Evolutionary conservation across 805 yeast species (phyloP), one percentile per base, ranked within the genome.

Genomic region (Candida broadrunensis): DNA sequence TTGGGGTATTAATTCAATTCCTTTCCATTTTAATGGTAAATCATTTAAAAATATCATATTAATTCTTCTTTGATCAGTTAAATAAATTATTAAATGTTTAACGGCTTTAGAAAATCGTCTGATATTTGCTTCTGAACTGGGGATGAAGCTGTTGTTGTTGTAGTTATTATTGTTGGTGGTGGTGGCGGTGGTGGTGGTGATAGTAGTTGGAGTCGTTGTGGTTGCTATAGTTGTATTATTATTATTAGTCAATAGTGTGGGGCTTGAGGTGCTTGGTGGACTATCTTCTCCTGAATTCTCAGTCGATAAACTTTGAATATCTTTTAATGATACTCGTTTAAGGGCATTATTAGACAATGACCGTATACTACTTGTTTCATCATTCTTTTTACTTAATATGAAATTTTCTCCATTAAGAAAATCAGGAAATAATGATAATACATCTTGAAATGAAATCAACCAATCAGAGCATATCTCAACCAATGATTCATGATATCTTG

Each of bases 51-150:
- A 65, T 35, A 66, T 65, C 11, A 63, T 55, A 33, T 74, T 63
- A 29, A 77, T 72, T 34, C 83, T 54, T 49, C 82, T 58, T 40
- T 77, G 74, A 42, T 78, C 83, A 0, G 82, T 75, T 17, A 78
- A 53, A 47, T 66, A 78, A 1, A 75, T 59, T 4, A 78, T 68
- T 24, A 78, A 52, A 39, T 67, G 62, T 38, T 61, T 66, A 6
- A 61, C 71, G n/a, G 66, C 70, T 25, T 56, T 68, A 36, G 38
- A 46, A 50, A 62, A 68, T 30, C 54, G 55, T 19, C 57, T 36
- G 16, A 65, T 39, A 41, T 49, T 33, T 45, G 46, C 3, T 5
- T 17, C 14, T 5, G 29, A 21, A 9, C 9, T 7, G n/a, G n/a
- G n/a, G n/a, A n/a, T n/a, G n/a, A n/a, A n/a, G n/a, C n/a, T n/a